Evolutionary conservation across 1,139 yeast species (phyloP), one percentile per base, ranked within the genome.

Genomic region (Lodderomyces orthopsilosis): DNA sequence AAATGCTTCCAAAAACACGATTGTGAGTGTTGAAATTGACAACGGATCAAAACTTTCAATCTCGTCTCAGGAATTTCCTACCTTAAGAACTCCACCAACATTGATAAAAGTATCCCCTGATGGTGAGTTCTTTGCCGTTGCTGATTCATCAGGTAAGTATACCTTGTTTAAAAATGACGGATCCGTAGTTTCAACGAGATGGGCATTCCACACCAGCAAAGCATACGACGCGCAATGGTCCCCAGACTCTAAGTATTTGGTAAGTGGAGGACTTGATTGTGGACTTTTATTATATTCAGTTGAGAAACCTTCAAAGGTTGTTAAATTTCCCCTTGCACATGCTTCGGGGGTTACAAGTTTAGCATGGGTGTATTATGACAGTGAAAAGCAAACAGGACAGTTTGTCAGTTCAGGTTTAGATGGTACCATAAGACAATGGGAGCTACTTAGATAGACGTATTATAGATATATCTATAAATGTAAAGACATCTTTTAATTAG

Each of bases 171-270:
- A 81, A 48, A 62, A 65, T 1, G 81, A 81, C 39, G 78, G 74
- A 35, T 57, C 75, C 6, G 70, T 87, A 6, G 79, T 85, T 38
- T 90, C 98, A 1, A 81, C 94, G 0, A 79, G 98, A 59, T 93
- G 99, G 99, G 85, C 95, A 0, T 91, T 87, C 81, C 97, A 94
- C 61, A 85, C 91, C 2, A 83, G 95, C 45, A 81, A 78, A 46
- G 85, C 93, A 47, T 81, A 79, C 44, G 79, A 84, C 32, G 85
- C 94, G 40, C 66, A 80, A 27, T 93, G 98, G 98, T 77, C 84
- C 37, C 63, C 69, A 2, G 90, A 85, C 52, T 85, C 89, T 44
- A 79, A 83, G 52, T 81, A 75, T 52, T 75, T 87, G 40, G 85
- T 83, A 17, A 81, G 93, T 48, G 95, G 85, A 1, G 88, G 96